Percentiles rank a stretch among this genome's conserved stretches.
These are phyloP conservation scores for Acer yangbiense DNA, from an alignment of 345 rosid genomes.

Conservation along the genomic window DNA sequence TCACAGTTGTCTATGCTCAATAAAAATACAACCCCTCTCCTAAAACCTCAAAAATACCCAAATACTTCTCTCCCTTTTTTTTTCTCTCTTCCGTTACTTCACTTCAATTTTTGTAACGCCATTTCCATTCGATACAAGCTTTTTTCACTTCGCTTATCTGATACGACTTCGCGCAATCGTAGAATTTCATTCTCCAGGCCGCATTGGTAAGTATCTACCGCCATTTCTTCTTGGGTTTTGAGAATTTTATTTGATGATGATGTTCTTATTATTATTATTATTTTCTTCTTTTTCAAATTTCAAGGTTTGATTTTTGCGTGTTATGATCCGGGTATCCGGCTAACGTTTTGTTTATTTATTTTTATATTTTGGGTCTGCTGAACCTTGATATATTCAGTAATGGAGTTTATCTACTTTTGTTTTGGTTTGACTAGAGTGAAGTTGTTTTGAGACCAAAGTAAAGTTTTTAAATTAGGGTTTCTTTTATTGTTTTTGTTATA, in stretches of 20 bases:
- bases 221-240: neutral
- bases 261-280: neutral
- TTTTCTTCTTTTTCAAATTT: neutral
- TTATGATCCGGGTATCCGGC: conserved; percentile 16
- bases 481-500: conserved; percentile 12
- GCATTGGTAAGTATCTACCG: conserved; percentile 6
- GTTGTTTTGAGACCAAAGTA: conserved; percentile 5
- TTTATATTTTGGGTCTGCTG: neutral
- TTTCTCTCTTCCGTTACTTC: neutral
- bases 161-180: conserved; percentile 11
- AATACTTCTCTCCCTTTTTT: neutral
- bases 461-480: conserved; percentile 22
- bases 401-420: neutral
- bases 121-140: conserved; percentile 12
- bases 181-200: conserved; percentile 8
- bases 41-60: conserved; percentile 17
- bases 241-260: neutral
- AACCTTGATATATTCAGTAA: neutral
- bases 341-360: neutral
- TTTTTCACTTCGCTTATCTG: neutral
- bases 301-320: neutral
- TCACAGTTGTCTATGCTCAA: neutral
- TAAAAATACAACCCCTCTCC: conserved; percentile 6
- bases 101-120: neutral
- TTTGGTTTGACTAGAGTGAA: conserved; percentile 4